Percentiles rank a stretch among this genome's conserved stretches.
phyloP scores from a whole-genome alignment of 2,329 filamentous ascomycete species.

The Apiospora kogelbergensis region DNA sequence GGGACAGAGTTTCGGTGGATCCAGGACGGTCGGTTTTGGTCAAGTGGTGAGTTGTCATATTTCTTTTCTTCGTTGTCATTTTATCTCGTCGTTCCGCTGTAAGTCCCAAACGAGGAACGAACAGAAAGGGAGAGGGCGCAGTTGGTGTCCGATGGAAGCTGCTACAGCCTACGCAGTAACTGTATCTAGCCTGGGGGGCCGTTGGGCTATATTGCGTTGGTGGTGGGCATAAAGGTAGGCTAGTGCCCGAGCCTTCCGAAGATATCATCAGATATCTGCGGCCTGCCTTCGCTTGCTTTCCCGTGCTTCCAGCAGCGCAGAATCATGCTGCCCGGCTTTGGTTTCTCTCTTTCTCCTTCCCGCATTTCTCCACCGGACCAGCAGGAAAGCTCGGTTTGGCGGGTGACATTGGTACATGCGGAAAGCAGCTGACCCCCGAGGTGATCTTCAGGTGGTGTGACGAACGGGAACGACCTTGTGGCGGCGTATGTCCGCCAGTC shows the following conservation, averaged over 20 bases:
- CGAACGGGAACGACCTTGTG: constrained; percentile 55
- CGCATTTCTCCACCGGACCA: background rate
- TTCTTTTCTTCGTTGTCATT: constrained; percentile 3
- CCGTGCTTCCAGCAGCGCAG: background rate
- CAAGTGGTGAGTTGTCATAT: constrained; percentile 43
- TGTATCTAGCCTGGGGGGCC: background rate
- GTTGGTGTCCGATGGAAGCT: too few relatives aligned
- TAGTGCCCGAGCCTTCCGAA: background rate
- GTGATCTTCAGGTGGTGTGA: background rate
- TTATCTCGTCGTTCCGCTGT: background rate
- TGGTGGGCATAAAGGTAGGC: background rate
- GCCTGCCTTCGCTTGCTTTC: background rate
- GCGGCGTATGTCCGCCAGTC: constrained; percentile 48
- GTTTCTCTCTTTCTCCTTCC: background rate
- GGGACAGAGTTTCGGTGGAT: constrained; percentile 50
- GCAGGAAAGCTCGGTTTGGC: background rate
- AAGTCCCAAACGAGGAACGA: too few relatives aligned
- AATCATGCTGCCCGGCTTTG: too few relatives aligned
- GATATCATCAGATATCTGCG: background rate
- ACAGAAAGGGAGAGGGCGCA: background rate
- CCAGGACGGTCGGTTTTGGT: constrained; percentile 55
- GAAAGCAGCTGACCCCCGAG: background rate
- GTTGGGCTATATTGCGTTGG: background rate
- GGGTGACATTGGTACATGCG: background rate
- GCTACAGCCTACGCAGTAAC: too few relatives aligned